Conservation (phyloP, 495 filamentous ascomycete genomes). For the Aspergillus sclerotioniger region DNA sequence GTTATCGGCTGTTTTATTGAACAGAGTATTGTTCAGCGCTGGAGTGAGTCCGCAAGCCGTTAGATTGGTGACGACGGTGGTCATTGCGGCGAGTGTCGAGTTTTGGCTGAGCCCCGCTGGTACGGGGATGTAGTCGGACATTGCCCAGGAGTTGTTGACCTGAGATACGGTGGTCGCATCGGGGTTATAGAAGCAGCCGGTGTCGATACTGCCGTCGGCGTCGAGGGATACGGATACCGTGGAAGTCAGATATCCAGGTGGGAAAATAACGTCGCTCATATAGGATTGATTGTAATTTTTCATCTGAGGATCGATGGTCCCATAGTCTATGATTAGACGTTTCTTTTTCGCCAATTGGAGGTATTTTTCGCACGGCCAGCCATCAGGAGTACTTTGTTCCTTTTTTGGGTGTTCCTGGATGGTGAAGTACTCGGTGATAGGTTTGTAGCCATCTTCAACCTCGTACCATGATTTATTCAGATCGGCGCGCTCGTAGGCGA, state of each 20-base stretch:
- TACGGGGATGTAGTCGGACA: slow-evolving; percentile 28
- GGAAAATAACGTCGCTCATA: slow-evolving; percentile 40
- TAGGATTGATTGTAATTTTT: slow-evolving; percentile 50
- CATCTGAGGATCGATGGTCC: slow-evolving; percentile 56
- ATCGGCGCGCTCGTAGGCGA: slow-evolving; percentile 49
- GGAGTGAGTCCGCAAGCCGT: slow-evolving; percentile 60
- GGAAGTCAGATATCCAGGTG: slow-evolving; percentile 35
- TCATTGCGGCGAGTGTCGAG: slow-evolving; percentile 30
- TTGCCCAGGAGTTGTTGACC: slow-evolving; percentile 60
- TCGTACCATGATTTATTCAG: slow-evolving; percentile 60
- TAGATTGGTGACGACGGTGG: slow-evolving; percentile 37
- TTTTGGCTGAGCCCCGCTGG: slow-evolving; percentile 30
- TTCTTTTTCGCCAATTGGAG: slow-evolving; percentile 50
- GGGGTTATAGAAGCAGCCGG: slow-evolving; percentile 52
- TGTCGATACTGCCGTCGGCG: slow-evolving; percentile 38
- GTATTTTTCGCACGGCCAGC: slow-evolving; percentile 61
- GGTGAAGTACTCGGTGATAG: slow-evolving; percentile 53
- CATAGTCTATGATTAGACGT: slow-evolving; percentile 54
- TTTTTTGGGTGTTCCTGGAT: slow-evolving; percentile 33
- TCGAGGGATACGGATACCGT: slow-evolving; percentile 24
- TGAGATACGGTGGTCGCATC: slow-evolving; percentile 34
- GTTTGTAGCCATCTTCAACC: slow-evolving; percentile 41
- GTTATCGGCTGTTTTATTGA: slow-evolving; percentile 49
- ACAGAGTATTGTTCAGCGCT: slow-evolving; percentile 53
- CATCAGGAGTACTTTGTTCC: slow-evolving; percentile 53